These are phyloP conservation scores for Zopfia rhizophila DNA, from an alignment of 2,329 filamentous ascomycete genomes.

Conservation along the genomic window DNA sequence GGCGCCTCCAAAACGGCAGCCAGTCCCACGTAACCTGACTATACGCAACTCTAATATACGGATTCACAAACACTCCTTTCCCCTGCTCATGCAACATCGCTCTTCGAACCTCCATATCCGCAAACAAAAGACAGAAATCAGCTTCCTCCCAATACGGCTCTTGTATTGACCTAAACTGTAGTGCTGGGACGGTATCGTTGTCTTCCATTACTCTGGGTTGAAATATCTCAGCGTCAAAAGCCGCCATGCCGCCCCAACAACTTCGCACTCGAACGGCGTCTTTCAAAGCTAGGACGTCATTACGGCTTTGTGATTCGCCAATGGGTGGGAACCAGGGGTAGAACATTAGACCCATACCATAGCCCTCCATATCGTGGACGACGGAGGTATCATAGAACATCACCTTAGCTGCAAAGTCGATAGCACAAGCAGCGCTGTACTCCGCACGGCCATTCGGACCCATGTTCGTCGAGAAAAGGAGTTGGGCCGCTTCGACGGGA, in stretches of 20 bases:
- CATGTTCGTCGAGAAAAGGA: slow-evolving; percentile 68
- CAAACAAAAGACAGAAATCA: too few species aligned
- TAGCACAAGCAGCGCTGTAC: slow-evolving; percentile 73
- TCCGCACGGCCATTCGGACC: slow-evolving; percentile 55
- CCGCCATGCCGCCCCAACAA: slow-evolving; percentile 79
- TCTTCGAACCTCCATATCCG: too few species aligned
- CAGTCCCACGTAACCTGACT: too few species aligned
- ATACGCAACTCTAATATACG: too few species aligned
- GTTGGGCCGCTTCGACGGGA: slow-evolving; percentile 63
- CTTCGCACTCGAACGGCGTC: slow-evolving; percentile 73
- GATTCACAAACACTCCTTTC: too few species aligned
- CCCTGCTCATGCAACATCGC: too few species aligned
- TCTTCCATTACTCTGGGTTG: too few species aligned
- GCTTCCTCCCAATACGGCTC: too few species aligned
- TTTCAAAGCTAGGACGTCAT: slow-evolving; percentile 66
- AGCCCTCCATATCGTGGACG: slow-evolving; percentile 71
- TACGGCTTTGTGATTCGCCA: slow-evolving; percentile 60
- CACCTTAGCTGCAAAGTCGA: slow-evolving; percentile 72
- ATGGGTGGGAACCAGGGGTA: slow-evolving; percentile 70
- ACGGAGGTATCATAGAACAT: slow-evolving; percentile 76
- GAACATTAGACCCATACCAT: slow-evolving; percentile 67
- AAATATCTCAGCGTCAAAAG: slow-evolving; percentile 66
- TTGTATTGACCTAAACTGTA: too few species aligned
- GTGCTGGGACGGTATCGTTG: too few species aligned
- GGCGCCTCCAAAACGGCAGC: too few species aligned